phyloP scores from a whole-genome alignment of 371 early-diverging fungal genomes.

The Mucor plumbeus region DNA sequence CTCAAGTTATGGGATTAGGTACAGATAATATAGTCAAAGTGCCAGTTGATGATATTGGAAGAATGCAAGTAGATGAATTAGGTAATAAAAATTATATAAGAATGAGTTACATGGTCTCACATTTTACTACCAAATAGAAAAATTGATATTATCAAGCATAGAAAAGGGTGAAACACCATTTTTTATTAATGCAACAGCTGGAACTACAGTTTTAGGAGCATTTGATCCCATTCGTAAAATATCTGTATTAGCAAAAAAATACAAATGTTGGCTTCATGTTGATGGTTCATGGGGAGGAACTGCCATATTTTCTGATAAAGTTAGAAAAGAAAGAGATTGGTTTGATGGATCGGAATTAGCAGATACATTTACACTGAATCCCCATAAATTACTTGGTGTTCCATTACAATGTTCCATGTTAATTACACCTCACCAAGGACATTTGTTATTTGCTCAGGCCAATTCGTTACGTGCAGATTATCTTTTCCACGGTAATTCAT shows the following conservation, averaged over 20 bases:
- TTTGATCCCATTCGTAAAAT: slow-evolving; percentile 79
- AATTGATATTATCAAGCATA: slow-evolving; percentile 49
- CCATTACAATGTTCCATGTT: slow-evolving; percentile 86
- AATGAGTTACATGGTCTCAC: not conserved
- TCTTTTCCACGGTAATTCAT: slow-evolving; percentile 74
- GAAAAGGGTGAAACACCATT: slow-evolving; percentile 66
- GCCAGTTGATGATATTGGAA: slow-evolving; percentile 66
- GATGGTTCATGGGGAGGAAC: slow-evolving; percentile 90
- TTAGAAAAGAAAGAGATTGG: slow-evolving; percentile 47
- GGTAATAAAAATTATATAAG: slow-evolving; percentile 36
- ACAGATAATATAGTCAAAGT: slow-evolving; percentile 71
- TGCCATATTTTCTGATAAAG: slow-evolving; percentile 62
- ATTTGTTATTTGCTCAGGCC: slow-evolving; percentile 55
- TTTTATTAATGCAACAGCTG: slow-evolving; percentile 86
- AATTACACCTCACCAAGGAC: slow-evolving; percentile 59
- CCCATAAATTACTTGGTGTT: slow-evolving; percentile 88
- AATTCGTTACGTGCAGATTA: slow-evolving; percentile 75
- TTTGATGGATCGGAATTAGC: slow-evolving; percentile 62
- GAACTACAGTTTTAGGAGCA: slow-evolving; percentile 84
- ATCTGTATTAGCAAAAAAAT: slow-evolving; percentile 62
- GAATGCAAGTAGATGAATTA: slow-evolving; percentile 67
- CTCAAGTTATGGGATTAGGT: slow-evolving; percentile 79
- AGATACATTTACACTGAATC: slow-evolving; percentile 81
- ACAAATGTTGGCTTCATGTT: slow-evolving; percentile 82
- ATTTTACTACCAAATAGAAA: slow-evolving; percentile 38